These are phyloP conservation scores for Coelastrella sp. DNA, from an alignment of 139 green algal species.

Conservation along the genomic window DNA sequence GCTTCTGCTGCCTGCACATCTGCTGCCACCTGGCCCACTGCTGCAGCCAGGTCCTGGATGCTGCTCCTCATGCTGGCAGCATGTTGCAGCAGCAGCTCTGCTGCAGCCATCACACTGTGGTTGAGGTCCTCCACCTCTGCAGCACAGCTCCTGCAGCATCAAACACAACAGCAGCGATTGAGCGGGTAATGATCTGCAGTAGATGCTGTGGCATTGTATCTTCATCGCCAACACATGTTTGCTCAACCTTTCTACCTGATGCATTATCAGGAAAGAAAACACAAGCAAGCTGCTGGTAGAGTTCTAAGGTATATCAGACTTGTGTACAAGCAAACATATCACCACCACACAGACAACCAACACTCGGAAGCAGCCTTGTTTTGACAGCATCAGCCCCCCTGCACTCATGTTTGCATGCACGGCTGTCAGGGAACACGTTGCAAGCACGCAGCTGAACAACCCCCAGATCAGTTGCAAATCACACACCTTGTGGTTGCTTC, in stretches of 20 bases:
- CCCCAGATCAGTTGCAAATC: not conserved
- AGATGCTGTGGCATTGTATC: too few relatives aligned
- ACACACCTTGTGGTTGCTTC: constrained; percentile 32
- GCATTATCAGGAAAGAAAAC: too few relatives aligned
- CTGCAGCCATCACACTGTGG: constrained; percentile 44
- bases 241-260: not conserved
- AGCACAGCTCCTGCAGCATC: constrained; percentile 34
- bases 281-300: too few relatives aligned
- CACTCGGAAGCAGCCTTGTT: too few relatives aligned
- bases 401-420: not conserved
- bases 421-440: not conserved
- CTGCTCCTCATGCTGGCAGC: constrained; percentile 20
- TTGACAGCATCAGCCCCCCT: too few relatives aligned
- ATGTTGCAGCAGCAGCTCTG: constrained; percentile 42
- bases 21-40: constrained; percentile 1
- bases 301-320: too few relatives aligned
- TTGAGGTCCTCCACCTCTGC: constrained; percentile 42
- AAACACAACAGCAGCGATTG: not conserved
- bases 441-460: too few relatives aligned
- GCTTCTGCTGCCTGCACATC: constrained; percentile 37
- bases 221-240: not conserved
- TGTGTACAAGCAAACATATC: too few relatives aligned
- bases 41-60: constrained; percentile 33
- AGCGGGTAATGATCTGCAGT: too few relatives aligned
- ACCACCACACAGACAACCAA: too few relatives aligned